Evolutionary conservation across 345 rosid species (phyloP).

Genomic region (Barbarea vulgaris): DNA sequence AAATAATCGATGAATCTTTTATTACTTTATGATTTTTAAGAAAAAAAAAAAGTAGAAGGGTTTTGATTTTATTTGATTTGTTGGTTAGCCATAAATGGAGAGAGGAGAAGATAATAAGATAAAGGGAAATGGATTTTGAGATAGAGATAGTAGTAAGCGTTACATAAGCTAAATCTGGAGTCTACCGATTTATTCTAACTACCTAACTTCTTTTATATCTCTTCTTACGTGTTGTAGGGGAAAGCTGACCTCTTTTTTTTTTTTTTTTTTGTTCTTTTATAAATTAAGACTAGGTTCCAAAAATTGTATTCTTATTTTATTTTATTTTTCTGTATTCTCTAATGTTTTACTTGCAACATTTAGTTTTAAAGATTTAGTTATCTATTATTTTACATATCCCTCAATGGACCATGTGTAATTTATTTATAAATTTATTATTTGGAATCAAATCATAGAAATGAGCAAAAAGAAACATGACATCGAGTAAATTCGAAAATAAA

Average conservation of each 20-base stretch:
- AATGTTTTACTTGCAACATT: too few species aligned
- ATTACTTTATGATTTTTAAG: neutral
- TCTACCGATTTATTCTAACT: conserved; percentile 35
- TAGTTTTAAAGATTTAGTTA: too few species aligned
- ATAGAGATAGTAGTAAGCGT: conserved; percentile 1
- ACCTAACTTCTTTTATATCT: conserved; percentile 4
- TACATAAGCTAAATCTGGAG: conserved; percentile 32
- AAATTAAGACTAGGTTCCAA: neutral
- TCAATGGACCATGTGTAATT: too few species aligned
- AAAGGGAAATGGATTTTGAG: conserved; percentile 21
- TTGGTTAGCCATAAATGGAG: conserved; percentile 26
- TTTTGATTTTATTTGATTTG: conserved; percentile 4
- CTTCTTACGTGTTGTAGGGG: conserved; percentile 31
- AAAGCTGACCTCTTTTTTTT: neutral
- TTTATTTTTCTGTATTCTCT: neutral
- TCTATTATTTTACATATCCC: too few species aligned
- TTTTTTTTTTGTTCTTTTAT: too few species aligned
- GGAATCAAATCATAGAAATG: too few species aligned
- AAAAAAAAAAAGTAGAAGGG: neutral
- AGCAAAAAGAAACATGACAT: neutral
- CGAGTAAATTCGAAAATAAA: neutral
- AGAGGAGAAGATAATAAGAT: conserved; percentile 23
- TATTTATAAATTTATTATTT: too few species aligned
- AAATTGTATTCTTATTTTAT: neutral
- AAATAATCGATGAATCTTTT: neutral